Base-by-base conservation (phyloP, 495 filamentous ascomycete species). In the Talaromyces nanjingensis region DNA sequence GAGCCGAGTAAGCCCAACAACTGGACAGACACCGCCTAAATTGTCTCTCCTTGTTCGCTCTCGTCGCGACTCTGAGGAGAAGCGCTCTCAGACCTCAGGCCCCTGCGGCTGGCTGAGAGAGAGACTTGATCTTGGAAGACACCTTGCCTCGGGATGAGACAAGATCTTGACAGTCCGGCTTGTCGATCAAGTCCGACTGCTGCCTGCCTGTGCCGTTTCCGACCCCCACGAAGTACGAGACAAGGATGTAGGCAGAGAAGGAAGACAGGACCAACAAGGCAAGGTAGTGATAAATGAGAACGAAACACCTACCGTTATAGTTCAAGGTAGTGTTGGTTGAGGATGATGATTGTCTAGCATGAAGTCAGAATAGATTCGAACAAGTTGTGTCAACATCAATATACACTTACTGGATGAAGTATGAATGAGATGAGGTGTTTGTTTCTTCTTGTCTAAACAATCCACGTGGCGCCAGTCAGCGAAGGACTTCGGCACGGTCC, bases 381-480 rank as follows among this genome's bases (percentile, higher is more conserved):
- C 45, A 49, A 49, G 18, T 49, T 49, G 45, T 49, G 33, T 2
- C 33, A 31, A 37, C n/a, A 9, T 49, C 45, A 47, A 42, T 20
- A 20, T 49, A 49, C 45, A 49, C 45, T 49, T 49, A 49, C 45
- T 20, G 6, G 45, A 20, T 49, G 45, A 49, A 56, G 22, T 29
- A 27, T 56, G 6, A 8, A 54, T 22, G 49, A 22, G 49, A 53
- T 24, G 49, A 54, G 6, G 18, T 11, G 6, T 14, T 22, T 25
- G n/a, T 52, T 52, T 52, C 47, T 6, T 27, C 27, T 56, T 29
- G 14, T 22, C 27, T 27, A 7, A 27, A 56, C 7, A 27, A 24
- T 56, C 24, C 53, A 56, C 53, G 53, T 56, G 53, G 53, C 22
- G 27, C 53, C 53, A 56, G 53, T 56, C 53, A 56, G 53, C 16